Percentiles rank a stretch among this genome's conserved stretches.
These are phyloP conservation scores for Rachicladosporium sp. DNA, from an alignment of 2,329 filamentous ascomycete genomes.

Conservation along the genomic window DNA sequence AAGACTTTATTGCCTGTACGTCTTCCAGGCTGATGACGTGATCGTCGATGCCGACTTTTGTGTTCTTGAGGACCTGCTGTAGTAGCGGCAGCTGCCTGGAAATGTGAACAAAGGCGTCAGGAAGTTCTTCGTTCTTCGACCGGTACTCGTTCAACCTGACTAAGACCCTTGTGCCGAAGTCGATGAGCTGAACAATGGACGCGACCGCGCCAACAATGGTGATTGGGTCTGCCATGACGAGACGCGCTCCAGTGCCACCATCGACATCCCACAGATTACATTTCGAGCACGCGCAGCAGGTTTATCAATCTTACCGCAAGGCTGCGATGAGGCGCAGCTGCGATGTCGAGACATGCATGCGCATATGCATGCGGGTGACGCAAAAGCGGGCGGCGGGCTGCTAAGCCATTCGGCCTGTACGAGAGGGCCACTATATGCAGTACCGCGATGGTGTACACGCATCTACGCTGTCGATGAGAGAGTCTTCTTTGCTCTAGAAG, in stretches of 20 bases:
- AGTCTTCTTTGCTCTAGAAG: too few species aligned
- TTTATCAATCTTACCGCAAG: not conserved
- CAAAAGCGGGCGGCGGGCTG: too few species aligned
- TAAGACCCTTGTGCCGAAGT: constrained; percentile 1
- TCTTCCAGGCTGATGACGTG: not conserved
- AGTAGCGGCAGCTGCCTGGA: constrained; percentile 2
- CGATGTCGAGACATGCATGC: not conserved
- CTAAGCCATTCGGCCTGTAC: too few species aligned
- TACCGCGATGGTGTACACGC: too few species aligned
- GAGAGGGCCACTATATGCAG: too few species aligned
- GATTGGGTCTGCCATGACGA: constrained; percentile 3
- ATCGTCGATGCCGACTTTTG: not conserved
- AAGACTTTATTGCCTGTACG: not conserved
- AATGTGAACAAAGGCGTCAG: constrained; percentile 1
- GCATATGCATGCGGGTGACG: too few species aligned
- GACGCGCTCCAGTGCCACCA: not conserved
- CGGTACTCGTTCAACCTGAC: constrained; percentile 2
- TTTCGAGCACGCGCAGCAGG: not conserved
- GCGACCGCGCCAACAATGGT: constrained; percentile 1
- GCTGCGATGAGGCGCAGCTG: not conserved
- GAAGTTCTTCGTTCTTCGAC: constrained; percentile 1
- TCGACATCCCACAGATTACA: not conserved
- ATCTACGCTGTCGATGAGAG: too few species aligned
- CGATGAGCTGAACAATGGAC: constrained; percentile 2
- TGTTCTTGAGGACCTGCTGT: not conserved